Percentiles rank a stretch among this genome's conserved stretches.
phyloP scores from a whole-genome alignment of 1,284 basidiomycete genomes.

The Pterulicium gracile region DNA sequence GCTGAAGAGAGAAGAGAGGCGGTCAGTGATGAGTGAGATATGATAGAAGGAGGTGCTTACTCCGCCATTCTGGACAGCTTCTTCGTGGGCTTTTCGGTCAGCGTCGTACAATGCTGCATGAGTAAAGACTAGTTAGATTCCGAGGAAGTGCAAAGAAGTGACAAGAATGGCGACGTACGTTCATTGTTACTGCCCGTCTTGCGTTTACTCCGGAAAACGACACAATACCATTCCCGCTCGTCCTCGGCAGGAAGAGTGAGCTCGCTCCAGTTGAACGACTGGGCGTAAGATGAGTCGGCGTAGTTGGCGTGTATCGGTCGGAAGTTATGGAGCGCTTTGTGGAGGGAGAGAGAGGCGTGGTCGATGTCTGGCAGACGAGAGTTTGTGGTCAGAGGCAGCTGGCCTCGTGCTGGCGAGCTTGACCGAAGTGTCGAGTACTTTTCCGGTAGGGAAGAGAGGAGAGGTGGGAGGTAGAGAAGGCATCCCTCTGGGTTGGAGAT shows the following conservation, averaged over 20 bases:
- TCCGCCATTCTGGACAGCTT: slow-evolving; percentile 80
- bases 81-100: slow-evolving; percentile 80
- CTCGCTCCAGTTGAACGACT: slow-evolving; percentile 84
- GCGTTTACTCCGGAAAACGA: slow-evolving; percentile 78
- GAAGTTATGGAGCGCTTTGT: slow-evolving; percentile 77
- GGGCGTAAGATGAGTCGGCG: slow-evolving; percentile 48
- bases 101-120: slow-evolving; percentile 70
- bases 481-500: slow-evolving; percentile 30
- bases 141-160: slow-evolving; percentile 6
- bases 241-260: slow-evolving; percentile 55
- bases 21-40: slow-evolving; percentile 6
- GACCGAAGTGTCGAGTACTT: slow-evolving; percentile 18
- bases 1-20: slow-evolving; percentile 24
- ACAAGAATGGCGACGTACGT: slow-evolving; percentile 35
- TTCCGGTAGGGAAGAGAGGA: slow-evolving; percentile 62
- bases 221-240: slow-evolving; percentile 83
- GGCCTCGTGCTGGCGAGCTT: slow-evolving; percentile 15
- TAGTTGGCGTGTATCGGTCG: slow-evolving; percentile 52
- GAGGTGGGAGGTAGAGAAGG: slow-evolving; percentile 70
- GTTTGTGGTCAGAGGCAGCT: slow-evolving; percentile 45
- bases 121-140: slow-evolving; percentile 3
- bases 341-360: slow-evolving; percentile 71
- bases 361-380: slow-evolving; percentile 78
- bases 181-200: slow-evolving; percentile 57
- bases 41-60: slow-evolving; percentile 26